phyloP scores from a whole-genome alignment of 1,284 basidiomycete species.

The Cutaneotrichosporon sp. region DNA sequence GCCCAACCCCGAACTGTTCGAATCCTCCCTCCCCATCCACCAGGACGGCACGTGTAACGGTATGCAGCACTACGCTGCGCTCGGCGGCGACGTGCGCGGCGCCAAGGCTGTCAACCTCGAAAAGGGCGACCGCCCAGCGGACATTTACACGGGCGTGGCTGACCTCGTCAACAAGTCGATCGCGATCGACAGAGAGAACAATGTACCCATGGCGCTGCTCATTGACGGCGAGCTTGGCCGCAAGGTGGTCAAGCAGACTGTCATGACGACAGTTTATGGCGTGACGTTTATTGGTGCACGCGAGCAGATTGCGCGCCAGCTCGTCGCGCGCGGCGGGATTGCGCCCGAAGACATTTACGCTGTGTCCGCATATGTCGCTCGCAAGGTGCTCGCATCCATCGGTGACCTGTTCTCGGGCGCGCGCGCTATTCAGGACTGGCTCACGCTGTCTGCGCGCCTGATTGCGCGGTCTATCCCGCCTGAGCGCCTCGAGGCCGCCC shows the following conservation, averaged over 20 bases:
- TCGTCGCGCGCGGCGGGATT: slow-evolving; percentile 71
- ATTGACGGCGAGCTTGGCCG: slow-evolving; percentile 76
- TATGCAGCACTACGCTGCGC: slow-evolving; percentile 95
- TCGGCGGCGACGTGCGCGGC: slow-evolving; percentile 86
- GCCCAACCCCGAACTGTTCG: slow-evolving; percentile 64
- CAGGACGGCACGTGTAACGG: slow-evolving; percentile 99
- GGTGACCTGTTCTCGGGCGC: slow-evolving; percentile 91
- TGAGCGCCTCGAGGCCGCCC: slow-evolving; percentile 55
- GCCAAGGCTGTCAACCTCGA: slow-evolving; percentile 91
- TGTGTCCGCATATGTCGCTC: slow-evolving; percentile 77
- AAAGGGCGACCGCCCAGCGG: slow-evolving; percentile 78
- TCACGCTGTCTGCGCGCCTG: slow-evolving; percentile 73
- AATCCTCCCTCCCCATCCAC: slow-evolving; percentile 81
- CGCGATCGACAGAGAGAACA: slow-evolving; percentile 52
- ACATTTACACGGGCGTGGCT: slow-evolving; percentile 95
- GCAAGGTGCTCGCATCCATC: slow-evolving; percentile 74
- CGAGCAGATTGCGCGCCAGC: slow-evolving; percentile 88
- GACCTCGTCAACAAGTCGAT: slow-evolving; percentile 54
- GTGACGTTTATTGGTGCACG: slow-evolving; percentile 94
- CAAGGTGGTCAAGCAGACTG: slow-evolving; percentile 98
- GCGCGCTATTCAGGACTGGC: slow-evolving; percentile 85
- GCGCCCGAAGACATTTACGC: slow-evolving; percentile 66
- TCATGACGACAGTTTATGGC: slow-evolving; percentile 98
- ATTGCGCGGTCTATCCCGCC: slow-evolving; percentile 83
- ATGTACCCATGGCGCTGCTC: slow-evolving; percentile 57